A percentile compares a stretch with the other conserved stretches of the same genome.
phyloP scores from a whole-genome alignment of 352 stramenopile genomes.

The Globisporangium paddicum region DNA sequence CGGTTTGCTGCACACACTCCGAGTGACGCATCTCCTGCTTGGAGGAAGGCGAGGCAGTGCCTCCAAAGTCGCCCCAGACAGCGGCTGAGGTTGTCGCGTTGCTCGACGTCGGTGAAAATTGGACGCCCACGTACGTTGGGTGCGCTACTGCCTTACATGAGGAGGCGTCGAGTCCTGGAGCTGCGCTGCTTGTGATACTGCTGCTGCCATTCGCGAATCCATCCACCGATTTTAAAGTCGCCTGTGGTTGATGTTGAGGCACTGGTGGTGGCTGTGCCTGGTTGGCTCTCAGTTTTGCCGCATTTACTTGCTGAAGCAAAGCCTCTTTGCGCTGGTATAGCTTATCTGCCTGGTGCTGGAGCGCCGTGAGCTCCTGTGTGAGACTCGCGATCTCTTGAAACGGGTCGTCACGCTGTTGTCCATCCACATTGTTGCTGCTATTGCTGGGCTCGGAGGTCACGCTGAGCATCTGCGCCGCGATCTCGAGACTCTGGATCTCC shows the following conservation, averaged over 20 bases:
- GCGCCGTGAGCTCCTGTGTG: conserved; percentile 37
- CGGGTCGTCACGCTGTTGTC: conserved; percentile 16
- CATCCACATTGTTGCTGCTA: conserved; percentile 7
- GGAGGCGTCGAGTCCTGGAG: background rate
- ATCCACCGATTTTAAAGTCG: background rate
- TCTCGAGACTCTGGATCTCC: conserved; percentile 69
- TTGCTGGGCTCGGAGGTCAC: conserved; percentile 31
- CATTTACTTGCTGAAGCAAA: conserved; percentile 19
- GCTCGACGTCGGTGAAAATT: background rate
- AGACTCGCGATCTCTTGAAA: conserved; percentile 27
- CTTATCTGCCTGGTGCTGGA: conserved; percentile 39
- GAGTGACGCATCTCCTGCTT: conserved; percentile 6
- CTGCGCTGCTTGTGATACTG: background rate
- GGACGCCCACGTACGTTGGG: background rate
- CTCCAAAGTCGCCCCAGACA: background rate
- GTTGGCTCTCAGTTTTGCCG: background rate
- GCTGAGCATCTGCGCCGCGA: conserved; percentile 52
- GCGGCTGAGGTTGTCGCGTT: background rate
- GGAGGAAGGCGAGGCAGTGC: background rate
- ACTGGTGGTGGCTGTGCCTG: background rate
- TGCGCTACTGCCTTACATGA: background rate
- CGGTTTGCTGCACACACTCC: conserved; percentile 3
- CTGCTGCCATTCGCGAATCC: background rate
- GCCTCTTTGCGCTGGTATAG: conserved; percentile 20
- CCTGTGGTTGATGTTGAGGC: background rate